A percentile compares a stretch with the other conserved stretches of the same genome.
Conservation (phyloP, 352 stramenopile species). For the Phytophthora aleatoria region DNA sequence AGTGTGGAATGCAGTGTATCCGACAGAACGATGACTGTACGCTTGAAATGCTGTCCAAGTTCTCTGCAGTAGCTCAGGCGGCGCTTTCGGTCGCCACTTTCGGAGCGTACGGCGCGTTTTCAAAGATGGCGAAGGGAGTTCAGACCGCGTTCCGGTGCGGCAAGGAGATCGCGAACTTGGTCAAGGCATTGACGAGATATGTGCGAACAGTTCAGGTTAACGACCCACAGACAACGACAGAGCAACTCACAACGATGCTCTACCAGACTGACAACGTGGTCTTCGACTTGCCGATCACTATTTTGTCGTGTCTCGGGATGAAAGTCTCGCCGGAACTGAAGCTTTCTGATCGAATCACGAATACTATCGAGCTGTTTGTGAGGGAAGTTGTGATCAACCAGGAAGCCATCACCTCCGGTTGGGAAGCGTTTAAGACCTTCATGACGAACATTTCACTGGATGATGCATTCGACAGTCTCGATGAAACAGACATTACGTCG, state of each 20-base stretch:
- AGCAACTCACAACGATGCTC: constrained; percentile 38
- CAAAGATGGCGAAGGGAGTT: constrained; percentile 28
- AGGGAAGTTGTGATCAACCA: constrained; percentile 36
- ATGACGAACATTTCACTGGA: constrained; percentile 28
- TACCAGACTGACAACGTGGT: constrained; percentile 44
- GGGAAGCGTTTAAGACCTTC: constrained; percentile 21
- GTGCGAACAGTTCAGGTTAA: constrained; percentile 26
- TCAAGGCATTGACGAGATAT: constrained; percentile 34
- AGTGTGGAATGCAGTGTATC: constrained; percentile 45
- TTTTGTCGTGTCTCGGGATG: constrained; percentile 36
- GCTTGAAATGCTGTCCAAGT: constrained; percentile 33
- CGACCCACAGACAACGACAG: constrained; percentile 28
- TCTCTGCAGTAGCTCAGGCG: constrained; percentile 15
- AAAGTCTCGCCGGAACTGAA: constrained; percentile 27
- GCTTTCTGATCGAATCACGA: constrained; percentile 28
- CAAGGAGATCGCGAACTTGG: constrained; percentile 32
- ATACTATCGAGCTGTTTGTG: constrained; percentile 32
- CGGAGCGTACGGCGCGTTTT: constrained; percentile 25
- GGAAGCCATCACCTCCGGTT: constrained; percentile 28
- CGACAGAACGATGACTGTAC: constrained; percentile 43
- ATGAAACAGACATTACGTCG: constrained; percentile 20
- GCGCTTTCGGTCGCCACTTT: constrained; percentile 26
- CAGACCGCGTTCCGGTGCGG: constrained; percentile 27
- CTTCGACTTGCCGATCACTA: constrained; percentile 45
- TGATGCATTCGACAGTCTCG: constrained; percentile 17